These are phyloP conservation scores for Camelina neglecta DNA, from an alignment of 345 rosid genomes.

Conservation along the genomic window DNA sequence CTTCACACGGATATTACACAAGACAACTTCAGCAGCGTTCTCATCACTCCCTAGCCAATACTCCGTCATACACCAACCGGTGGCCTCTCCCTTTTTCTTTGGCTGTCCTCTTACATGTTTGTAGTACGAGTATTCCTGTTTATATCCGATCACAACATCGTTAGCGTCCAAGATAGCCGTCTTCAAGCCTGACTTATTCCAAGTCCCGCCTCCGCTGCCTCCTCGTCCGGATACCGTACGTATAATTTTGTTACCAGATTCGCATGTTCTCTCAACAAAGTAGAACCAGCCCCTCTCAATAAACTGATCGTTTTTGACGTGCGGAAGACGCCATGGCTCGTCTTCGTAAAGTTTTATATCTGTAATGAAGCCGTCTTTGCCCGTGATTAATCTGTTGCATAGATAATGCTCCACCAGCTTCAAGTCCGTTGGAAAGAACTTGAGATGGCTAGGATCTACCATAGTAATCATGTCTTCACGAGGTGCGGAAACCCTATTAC, in stretches of 20 bases:
- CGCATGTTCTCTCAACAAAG: background rate
- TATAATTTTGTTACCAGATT: background rate
- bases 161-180: background rate
- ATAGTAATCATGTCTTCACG: background rate
- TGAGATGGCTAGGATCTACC: background rate
- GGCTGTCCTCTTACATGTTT: background rate
- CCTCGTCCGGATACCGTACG: background rate
- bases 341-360: background rate
- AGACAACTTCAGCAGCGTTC: background rate
- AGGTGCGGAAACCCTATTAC: too few relatives aligned
- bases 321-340: slow-evolving; percentile 20
- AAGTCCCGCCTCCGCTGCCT: background rate
- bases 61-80: background rate
- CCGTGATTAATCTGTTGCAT: background rate
- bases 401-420: slow-evolving; percentile 3
- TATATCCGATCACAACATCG: background rate
- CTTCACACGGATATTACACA: background rate
- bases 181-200: background rate
- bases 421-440: background rate
- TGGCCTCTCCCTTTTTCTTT: background rate
- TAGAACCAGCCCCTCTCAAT: background rate
- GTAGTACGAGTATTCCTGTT: background rate
- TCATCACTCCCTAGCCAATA: background rate
- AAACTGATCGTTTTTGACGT: background rate
- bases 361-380: slow-evolving; percentile 1